Base-by-base conservation (phyloP, 192 early-diverging fungal species). In the Pilaira anomala region DNA sequence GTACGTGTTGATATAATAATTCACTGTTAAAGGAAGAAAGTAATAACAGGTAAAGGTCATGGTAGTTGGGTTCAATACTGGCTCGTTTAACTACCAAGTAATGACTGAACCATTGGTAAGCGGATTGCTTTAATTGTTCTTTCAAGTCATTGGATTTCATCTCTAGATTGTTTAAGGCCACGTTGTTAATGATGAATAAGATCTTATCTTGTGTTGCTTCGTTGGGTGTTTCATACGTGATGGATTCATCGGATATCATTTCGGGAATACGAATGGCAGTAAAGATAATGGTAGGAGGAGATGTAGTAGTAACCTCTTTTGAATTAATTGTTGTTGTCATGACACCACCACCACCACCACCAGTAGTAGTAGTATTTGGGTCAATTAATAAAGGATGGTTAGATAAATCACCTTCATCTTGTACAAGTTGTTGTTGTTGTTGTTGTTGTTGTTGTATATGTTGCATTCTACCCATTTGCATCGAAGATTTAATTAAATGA, bases 31-130 rank as follows among this genome's bases (percentile, higher is more conserved):
- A 71, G 5, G 81, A 80, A 33, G 96, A 91, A 33, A 99, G 63
- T 54, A 98, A 88, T 45, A 85, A 72, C 40, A 94, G 76, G 71
- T 99, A 99, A 18, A 98, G 82, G 59, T 87, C 71, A 68, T 99
- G 97, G 68, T 94, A 94, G 77, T 99, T 99, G 53, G 95, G 95
- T 73, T 99, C 96, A 49, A 94, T 90, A 67, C 93, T 96, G 3
- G 94, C 91, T 1, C 97, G 84, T 76, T 97, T 96, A 45, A 95
- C 93, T 6, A 99, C 88, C 5, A 99, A 77, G 63, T 98, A 95
- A 65, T 95, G 85, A 56, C 93, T 91, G 67, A 99, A 98, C 97
- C 97, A 99, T 21, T 87, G 80, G 59, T 81, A 88, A 26, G 67
- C 70, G n/a, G 67, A 66, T n/a, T 83, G 80, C 1, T 81, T 74